phyloP scores from a whole-genome alignment of 2,329 filamentous ascomycete genomes.

The Sarocladium oryzae region DNA sequence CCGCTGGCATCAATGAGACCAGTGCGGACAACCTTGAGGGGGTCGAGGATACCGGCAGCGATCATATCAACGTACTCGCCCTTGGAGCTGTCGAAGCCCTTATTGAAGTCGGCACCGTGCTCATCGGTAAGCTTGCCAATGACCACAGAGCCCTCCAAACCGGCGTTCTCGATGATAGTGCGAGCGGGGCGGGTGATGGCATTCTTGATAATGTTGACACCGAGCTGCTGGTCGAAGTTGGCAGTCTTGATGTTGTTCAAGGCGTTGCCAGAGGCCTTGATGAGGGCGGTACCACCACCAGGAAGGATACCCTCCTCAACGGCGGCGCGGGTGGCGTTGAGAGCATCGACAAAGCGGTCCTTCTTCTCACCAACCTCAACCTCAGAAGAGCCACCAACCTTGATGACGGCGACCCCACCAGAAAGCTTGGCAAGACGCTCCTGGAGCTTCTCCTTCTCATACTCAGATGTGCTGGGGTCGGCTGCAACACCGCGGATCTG shows the following conservation, averaged over 20 bases:
- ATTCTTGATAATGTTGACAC: slow-evolving; percentile 95
- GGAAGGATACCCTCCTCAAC: slow-evolving; percentile 99
- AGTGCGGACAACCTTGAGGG: slow-evolving; percentile 98
- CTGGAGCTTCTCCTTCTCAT: slow-evolving; percentile 99
- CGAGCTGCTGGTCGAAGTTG: slow-evolving; percentile 99
- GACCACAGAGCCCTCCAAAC: slow-evolving; percentile 89
- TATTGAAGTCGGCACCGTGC: slow-evolving; percentile 89
- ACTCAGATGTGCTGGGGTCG: slow-evolving; percentile 91
- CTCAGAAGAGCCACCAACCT: slow-evolving; percentile 94
- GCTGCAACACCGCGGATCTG: slow-evolving; percentile 97
- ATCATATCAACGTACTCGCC: slow-evolving; percentile 99
- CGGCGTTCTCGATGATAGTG: slow-evolving; percentile 96
- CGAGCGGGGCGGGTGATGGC: slow-evolving; percentile 93
- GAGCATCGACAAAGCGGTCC: slow-evolving; percentile 96
- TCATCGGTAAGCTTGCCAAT: slow-evolving; percentile 98
- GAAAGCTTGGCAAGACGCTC: slow-evolving; percentile 99
- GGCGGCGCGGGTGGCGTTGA: slow-evolving; percentile 95
- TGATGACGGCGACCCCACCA: slow-evolving; percentile 98
- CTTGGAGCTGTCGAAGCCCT: slow-evolving; percentile 92
- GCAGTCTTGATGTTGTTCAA: slow-evolving; percentile 73
- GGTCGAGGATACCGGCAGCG: slow-evolving; percentile 89
- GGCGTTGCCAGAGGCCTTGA: slow-evolving; percentile 92
- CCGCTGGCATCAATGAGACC: slow-evolving; percentile 91
- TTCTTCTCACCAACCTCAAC: slow-evolving; percentile 99
- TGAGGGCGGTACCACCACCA: slow-evolving; percentile 93